Evolutionary conservation across 352 stramenopile species (phyloP), one percentile per base, ranked within the genome.

Genomic region (Phytophthora sp.): DNA sequence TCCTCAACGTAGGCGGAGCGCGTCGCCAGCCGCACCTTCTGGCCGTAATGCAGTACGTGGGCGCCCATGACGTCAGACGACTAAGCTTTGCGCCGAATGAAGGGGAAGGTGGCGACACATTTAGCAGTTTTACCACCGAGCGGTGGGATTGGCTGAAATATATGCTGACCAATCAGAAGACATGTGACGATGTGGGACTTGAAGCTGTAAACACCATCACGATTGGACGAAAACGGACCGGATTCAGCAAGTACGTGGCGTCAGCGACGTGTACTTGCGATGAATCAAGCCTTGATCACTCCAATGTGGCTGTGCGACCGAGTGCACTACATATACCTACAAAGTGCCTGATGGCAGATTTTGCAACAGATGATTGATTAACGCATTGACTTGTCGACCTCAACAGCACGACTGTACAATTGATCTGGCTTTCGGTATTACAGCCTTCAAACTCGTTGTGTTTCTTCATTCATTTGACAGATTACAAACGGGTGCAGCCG

Each of bases 1-100:
- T 24, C 69, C 35, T 68, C 30, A 0, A 63, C 66, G 69, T 93
- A 93, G 50, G 76, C 74, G 13, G 84, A 93, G 20, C 57, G 63
- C 27, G 84, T 79, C 4, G 71, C 72, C 18, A 93, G 78, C 18
- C 81, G 82, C 57, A 93, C 58, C 66, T 88, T 88, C 46, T 91
- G 80, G 33, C 84, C 82, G 69, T 90, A 91, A 66, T 70, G 84
- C 60, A 93, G 57, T 29, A 66, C 69, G 54, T 78, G 64, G 8
- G 73, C 69, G 41, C 74, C 31, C 74, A 80, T 83, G 46, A 26
- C 46, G 46, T 54, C 27, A n/a, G 18, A 29, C 15, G 26, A 51
- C 21, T 44, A 39, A 38, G 26, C 15, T 26, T 31, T 20, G 20
- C 20, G 6, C 38, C 20, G 33, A 63, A 44, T 50, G 42, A 67